Evolutionary conservation across 2,329 filamentous ascomycete species (phyloP), one percentile per base, ranked within the genome.

Genomic region (Dendrostoma leiphaemia): DNA sequence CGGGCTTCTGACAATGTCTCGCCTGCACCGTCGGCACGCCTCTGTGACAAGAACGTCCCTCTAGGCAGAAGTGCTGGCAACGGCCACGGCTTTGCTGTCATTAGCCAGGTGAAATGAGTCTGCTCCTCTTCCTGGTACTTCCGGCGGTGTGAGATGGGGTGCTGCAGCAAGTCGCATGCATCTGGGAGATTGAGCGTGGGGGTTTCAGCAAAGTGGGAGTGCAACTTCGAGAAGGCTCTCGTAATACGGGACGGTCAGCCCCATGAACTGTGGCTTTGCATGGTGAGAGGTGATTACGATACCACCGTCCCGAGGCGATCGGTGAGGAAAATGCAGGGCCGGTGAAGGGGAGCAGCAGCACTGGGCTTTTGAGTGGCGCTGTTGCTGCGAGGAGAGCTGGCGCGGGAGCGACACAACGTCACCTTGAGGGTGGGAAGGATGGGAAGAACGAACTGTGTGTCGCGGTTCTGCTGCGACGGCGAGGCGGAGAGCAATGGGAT

Each of bases 91-190:
- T 21, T 24, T 15, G 38, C 38, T n/a, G n/a, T n/a, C 31, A 41
- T 12, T 21, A 24, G 23, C n/a, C 15, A 23, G 24, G 38, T 15
- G 48, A 51, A 29, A 34, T 31, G 44, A 49, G 38, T 38, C 17
- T 15, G 21, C 32, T 49, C 21, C 17, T 47, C 29, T 35, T 31
- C 13, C 4, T 37, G 32, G 17, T 10, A 15, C 12, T 43, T 37
- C 54, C 51, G 54, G 54, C 54, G 54, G 54, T 57, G 54, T 57
- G 54, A 57, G 54, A 57, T 49, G 45, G n/a, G n/a, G 40, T 50
- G 10, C 40, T 28, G 40, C 38, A 41, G 3, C 9, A 12, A 12
- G 23, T 26, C 46, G 9, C 32, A n/a, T n/a, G 19, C 23, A 28
- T 8, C 28, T 48, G 9, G 21, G 13, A 32, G 10, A 35, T 21